Evolutionary conservation across 2,329 filamentous ascomycete genomes (phyloP).

Genomic region (Penicillium capsulatum): DNA sequence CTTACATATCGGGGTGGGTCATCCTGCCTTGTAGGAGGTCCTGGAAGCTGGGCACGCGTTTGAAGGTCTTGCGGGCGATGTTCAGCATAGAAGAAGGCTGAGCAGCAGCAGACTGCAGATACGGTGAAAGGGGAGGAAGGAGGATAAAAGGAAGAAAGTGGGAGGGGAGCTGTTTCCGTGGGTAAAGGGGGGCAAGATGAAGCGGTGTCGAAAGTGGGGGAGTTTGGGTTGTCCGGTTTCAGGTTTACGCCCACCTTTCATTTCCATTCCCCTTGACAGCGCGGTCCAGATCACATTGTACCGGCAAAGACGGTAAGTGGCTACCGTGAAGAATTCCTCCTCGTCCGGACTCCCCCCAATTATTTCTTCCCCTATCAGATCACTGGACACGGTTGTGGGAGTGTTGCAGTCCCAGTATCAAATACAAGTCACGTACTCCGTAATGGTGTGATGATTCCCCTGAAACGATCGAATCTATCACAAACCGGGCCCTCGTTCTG

Average conservation of each 20-base stretch:
- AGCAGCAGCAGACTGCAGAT: slow-evolving; percentile 31
- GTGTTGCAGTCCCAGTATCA: too few relatives aligned
- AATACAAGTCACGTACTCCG: too few relatives aligned
- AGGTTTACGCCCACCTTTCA: slow-evolving; percentile 26
- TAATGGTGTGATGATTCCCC: neutral
- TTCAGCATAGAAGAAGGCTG: slow-evolving; percentile 40
- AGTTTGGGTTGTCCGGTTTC: slow-evolving; percentile 28
- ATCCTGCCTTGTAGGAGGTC: slow-evolving; percentile 46
- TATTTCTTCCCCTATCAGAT: too few relatives aligned
- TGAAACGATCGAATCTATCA: slow-evolving; percentile 22
- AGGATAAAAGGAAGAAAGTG: slow-evolving; percentile 20
- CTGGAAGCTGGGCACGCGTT: slow-evolving; percentile 44
- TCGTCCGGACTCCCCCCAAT: too few relatives aligned
- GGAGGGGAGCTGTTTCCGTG: slow-evolving; percentile 22
- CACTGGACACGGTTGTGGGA: too few relatives aligned
- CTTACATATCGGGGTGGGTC: slow-evolving; percentile 46
- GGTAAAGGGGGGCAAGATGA: slow-evolving; percentile 7
- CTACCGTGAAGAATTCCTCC: too few relatives aligned
- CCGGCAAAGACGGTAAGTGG: too few relatives aligned
- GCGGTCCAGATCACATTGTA: slow-evolving; percentile 5
- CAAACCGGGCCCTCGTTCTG: slow-evolving; percentile 8
- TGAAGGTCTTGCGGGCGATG: slow-evolving; percentile 42
- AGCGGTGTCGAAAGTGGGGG: slow-evolving; percentile 29
- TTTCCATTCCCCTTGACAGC: neutral
- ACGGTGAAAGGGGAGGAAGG: slow-evolving; percentile 16